Base-by-base conservation (phyloP, 1,139 yeast species). In the Pichia sp. region DNA sequence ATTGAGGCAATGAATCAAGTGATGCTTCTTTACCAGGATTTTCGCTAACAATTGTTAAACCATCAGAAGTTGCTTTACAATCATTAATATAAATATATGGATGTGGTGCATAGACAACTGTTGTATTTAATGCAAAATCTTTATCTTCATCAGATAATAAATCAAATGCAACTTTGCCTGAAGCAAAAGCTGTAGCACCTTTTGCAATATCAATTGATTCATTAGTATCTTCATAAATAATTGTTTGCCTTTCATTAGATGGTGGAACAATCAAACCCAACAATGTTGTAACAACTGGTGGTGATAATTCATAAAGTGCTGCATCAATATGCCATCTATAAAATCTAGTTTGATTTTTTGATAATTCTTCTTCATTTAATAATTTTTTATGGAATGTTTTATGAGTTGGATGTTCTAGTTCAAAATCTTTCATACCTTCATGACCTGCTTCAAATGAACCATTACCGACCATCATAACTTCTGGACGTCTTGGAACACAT, bases 251-350 rank as follows among this genome's bases (percentile, higher is more conserved):
- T 68, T 74, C 64, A 6, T 68, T 63, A 3, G 69, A 60, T 28
- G 76, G 73, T 6, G 95, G 95, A n/a, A 84, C 92, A 58, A 80
- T 75, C 54, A 87, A 79, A 6, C 95, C 95, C 47, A 87, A 71
- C 50, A 87, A 72, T 2, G 95, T 86, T 4, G 96, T 87, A 40
- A 82, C 86, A 54, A 82, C 74, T 30, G 96, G 96, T 28, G 96
- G 95, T 8, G 90, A 78, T 56, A 86, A 72, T 31, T 78, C 95
- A 58, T 87, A 87, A 41, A 87, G 73, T 6, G 96, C 96, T 39
- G 92, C 82, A 65, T 87, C 96, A 55, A 87, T 85, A 66, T 87
- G 96, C 96, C 96, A 87, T 67, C 96, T 78, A 74, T 86, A 87
- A 63, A 82, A 87, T 54, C 94, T 73, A 1, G 96, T 87, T 62